phyloP scores from a whole-genome alignment of 257 asterid genomes.

The Lithospermum erythrorhizon region DNA sequence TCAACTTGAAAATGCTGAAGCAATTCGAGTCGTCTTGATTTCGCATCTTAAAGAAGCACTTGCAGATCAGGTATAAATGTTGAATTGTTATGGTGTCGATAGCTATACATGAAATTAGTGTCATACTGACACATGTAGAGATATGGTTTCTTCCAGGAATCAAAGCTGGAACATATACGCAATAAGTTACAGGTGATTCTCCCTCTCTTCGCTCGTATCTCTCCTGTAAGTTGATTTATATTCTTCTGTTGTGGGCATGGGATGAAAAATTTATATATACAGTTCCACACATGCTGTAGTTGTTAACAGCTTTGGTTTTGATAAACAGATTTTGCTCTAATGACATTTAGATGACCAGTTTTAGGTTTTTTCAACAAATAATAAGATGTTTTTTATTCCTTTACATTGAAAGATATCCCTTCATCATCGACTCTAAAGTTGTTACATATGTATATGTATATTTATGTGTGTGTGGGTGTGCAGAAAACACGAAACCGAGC shows the following conservation, averaged over 20 bases:
- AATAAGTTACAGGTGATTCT: constrained; percentile 53
- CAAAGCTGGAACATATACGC: constrained; percentile 56
- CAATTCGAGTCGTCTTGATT: constrained; percentile 46
- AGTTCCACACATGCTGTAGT: neutral
- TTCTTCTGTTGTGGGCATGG: neutral
- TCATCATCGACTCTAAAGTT: too few relatives aligned
- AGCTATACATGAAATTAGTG: constrained; percentile 10
- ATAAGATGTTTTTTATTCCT: too few relatives aligned
- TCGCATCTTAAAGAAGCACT: constrained; percentile 78
- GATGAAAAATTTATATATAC: too few relatives aligned
- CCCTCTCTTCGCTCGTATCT: constrained; percentile 1
- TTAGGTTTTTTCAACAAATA: too few relatives aligned
- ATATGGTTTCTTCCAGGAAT: constrained; percentile 49
- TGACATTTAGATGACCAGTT: too few relatives aligned
- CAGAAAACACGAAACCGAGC: too few relatives aligned
- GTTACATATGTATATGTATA: too few relatives aligned
- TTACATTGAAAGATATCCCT: too few relatives aligned
- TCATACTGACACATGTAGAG: constrained; percentile 11
- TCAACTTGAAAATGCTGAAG: constrained; percentile 70
- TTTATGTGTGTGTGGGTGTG: too few relatives aligned
- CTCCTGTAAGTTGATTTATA: neutral
- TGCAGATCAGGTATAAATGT: constrained; percentile 60
- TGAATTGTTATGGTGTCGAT: constrained; percentile 7
- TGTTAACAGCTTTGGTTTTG: neutral
- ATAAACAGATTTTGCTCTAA: too few relatives aligned